These are phyloP conservation scores for Fusarium compactum DNA, from an alignment of 2,329 filamentous ascomycete genomes.

Conservation along the genomic window DNA sequence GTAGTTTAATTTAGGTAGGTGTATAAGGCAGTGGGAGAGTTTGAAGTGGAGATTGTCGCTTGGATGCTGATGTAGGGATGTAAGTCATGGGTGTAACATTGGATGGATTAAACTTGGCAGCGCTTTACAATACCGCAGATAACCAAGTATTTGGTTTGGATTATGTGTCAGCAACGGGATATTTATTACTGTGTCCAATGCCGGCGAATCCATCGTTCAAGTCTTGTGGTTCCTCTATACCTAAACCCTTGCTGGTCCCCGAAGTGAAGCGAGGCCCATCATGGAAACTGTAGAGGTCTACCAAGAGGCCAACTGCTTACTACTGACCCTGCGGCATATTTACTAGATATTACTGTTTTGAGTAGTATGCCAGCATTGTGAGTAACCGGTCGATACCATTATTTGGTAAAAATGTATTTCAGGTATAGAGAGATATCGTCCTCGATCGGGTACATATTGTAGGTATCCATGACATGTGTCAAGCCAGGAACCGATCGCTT, in stretches of 20 bases:
- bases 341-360: not conserved
- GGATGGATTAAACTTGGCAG: not conserved
- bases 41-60: conserved; percentile 29
- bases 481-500: conserved; percentile 29
- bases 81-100: conserved; percentile 4
- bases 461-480: conserved; percentile 20
- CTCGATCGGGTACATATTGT: not conserved
- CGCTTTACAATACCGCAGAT: not conserved
- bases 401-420: not conserved
- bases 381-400: not conserved
- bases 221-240: not conserved
- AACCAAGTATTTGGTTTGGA: not conserved
- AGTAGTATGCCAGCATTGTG: not conserved
- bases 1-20: conserved; percentile 16
- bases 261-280: conserved; percentile 15
- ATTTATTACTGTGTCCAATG: not conserved
- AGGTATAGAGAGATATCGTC: not conserved
- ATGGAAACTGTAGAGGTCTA: conserved; percentile 7
- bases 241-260: conserved; percentile 13
- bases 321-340: not conserved
- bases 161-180: conserved; percentile 1
- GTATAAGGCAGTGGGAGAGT: conserved; percentile 20
- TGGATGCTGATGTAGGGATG: not conserved
- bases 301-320: not conserved
- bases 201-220: not conserved